Percentiles rank a stretch among this genome's conserved stretches.
Evolutionary conservation across 139 green algal species (phyloP).

Genomic region (Picochlorum sp.): DNA sequence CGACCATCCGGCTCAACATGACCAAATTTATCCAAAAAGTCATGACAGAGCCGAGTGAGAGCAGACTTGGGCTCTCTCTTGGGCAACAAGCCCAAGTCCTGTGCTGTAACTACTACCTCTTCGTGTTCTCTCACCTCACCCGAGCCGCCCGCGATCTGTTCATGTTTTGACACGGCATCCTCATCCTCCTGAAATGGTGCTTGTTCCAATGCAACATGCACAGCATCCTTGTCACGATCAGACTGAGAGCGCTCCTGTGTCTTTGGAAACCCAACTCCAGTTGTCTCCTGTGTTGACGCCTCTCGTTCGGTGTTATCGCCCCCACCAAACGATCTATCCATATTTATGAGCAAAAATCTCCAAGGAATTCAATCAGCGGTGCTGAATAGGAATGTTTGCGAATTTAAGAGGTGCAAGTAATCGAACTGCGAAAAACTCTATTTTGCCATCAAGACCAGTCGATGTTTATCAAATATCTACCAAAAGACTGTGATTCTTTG

Average conservation of each 20-base stretch:
- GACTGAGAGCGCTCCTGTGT: not conserved
- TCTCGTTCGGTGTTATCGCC: too few species aligned
- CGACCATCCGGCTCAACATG: constrained; percentile 20
- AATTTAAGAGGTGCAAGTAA: too few species aligned
- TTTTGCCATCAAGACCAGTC: too few species aligned
- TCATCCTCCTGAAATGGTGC: constrained; percentile 2
- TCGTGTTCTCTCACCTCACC: not conserved
- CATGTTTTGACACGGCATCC: not conserved
- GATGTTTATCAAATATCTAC: too few species aligned
- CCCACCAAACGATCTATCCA: too few species aligned
- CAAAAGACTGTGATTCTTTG: too few species aligned
- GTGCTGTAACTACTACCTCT: not conserved
- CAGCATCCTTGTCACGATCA: constrained; percentile 2
- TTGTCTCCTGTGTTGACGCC: too few species aligned
- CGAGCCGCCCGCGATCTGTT: not conserved
- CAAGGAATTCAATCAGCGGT: too few species aligned
- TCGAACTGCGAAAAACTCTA: too few species aligned
- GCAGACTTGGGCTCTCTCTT: constrained; percentile 21
- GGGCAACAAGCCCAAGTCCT: constrained; percentile 1
- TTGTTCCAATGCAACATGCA: not conserved
- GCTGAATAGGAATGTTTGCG: too few species aligned
- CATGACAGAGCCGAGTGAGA: constrained; percentile 42
- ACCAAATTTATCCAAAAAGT: constrained; percentile 37
- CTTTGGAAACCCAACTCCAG: too few species aligned
- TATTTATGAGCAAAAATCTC: too few species aligned